phyloP scores from a whole-genome alignment of 495 filamentous ascomycete genomes.

The Trichodelitschia bisporula region DNA sequence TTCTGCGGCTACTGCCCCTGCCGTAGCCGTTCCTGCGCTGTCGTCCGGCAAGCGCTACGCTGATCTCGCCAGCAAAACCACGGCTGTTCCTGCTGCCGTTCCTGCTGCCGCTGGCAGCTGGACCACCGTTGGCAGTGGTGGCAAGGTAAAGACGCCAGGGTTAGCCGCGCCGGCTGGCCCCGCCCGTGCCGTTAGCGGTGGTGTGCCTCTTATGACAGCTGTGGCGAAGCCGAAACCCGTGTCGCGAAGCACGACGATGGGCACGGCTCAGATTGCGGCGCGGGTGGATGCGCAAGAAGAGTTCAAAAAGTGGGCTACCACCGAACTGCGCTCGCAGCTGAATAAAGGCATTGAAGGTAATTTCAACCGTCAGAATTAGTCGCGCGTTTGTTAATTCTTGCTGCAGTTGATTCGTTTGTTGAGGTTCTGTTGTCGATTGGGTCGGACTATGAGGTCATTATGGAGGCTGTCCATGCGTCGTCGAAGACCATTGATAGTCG shows the following conservation, averaged over 20 bases:
- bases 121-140: conserved; percentile 90
- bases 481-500: conserved; percentile 72
- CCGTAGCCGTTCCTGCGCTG: conserved; percentile 15
- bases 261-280: conserved; percentile 17
- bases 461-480: conserved; percentile 65
- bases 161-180: conserved; percentile 20
- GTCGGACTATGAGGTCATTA: conserved; percentile 52
- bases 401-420: conserved; percentile 50
- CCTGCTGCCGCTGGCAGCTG: conserved; percentile 18
- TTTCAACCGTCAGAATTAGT: conserved; percentile 4
- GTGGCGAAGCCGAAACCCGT: conserved; percentile 17
- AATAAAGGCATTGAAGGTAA: conserved; percentile 35
- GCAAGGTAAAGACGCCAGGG: conserved; percentile 59
- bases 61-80: conserved; percentile 67
- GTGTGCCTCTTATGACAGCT: conserved; percentile 15
- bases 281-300: conserved; percentile 45
- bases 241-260: conserved; percentile 16
- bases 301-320: conserved; percentile 78
- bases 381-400: conserved; percentile 1
- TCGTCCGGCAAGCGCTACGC: conserved; percentile 73
- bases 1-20: conserved; percentile 19
- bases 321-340: conserved; percentile 37
- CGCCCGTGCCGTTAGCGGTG: conserved; percentile 21
- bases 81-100: conserved; percentile 15
- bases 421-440: conserved; percentile 48